phyloP scores from a whole-genome alignment of 1,284 basidiomycete genomes.

The Testicularia cyperi region DNA sequence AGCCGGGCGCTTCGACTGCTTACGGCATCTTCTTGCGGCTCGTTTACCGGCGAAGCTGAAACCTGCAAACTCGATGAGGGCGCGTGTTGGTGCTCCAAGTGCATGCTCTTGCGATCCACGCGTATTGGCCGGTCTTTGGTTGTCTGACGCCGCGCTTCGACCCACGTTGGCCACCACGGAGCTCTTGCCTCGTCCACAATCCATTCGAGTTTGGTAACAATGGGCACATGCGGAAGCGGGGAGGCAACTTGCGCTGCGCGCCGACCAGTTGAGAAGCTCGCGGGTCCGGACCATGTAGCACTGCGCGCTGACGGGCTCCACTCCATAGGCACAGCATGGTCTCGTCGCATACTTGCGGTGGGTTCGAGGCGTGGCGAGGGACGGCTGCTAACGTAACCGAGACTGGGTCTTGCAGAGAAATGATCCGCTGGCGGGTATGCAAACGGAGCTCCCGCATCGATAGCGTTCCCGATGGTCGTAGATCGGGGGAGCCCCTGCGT shows the following conservation, averaged over 20 bases:
- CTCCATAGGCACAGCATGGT: slow-evolving; percentile 10
- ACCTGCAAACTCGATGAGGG: too few species aligned
- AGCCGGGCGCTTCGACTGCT: too few species aligned
- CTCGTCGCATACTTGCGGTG: slow-evolving; percentile 4
- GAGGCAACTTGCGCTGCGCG: background rate
- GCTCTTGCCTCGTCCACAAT: slow-evolving; percentile 49
- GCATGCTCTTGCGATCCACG: slow-evolving; percentile 14
- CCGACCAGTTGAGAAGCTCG: slow-evolving; percentile 8
- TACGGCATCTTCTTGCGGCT: background rate
- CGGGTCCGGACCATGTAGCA: slow-evolving; percentile 13
- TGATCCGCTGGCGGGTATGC: slow-evolving; percentile 11
- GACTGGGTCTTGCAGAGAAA: slow-evolving; percentile 9
- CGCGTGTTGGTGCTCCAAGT: slow-evolving; percentile 3
- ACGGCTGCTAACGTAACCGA: slow-evolving; percentile 9
- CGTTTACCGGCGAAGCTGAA: too few species aligned
- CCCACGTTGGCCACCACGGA: slow-evolving; percentile 48
- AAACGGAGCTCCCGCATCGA: too few species aligned
- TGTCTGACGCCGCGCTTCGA: background rate
- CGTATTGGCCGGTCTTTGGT: slow-evolving; percentile 1
- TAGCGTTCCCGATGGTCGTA: too few species aligned
- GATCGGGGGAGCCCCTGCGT: slow-evolving; percentile 14
- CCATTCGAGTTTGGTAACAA: slow-evolving; percentile 56
- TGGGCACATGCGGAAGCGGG: slow-evolving; percentile 38
- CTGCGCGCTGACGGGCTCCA: slow-evolving; percentile 21
- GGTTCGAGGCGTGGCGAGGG: slow-evolving; percentile 19